These are phyloP conservation scores for Neoboletus magnificus DNA, from an alignment of 768 basidiomycete genomes.

Conservation along the genomic window DNA sequence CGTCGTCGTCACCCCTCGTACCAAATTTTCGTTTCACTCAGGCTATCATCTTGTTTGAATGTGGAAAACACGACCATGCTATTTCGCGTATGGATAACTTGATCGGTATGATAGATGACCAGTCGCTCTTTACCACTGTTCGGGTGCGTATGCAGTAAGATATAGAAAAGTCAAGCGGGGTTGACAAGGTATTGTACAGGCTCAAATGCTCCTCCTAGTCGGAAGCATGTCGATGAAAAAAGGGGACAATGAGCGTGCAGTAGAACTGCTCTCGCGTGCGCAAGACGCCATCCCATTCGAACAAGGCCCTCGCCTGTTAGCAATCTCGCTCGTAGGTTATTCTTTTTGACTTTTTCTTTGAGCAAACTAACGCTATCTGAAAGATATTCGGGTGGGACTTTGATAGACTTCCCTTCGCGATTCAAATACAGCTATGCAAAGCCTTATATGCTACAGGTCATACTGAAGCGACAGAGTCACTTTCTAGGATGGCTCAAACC, in stretches of 20 bases:
- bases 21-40: background rate
- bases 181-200: background rate
- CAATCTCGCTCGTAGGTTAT: background rate
- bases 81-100: background rate
- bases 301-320: background rate
- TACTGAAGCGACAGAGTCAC: background rate
- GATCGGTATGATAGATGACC: background rate
- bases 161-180: background rate
- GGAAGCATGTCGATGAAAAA: background rate
- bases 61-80: background rate
- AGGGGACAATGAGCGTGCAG: background rate
- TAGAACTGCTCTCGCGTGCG: background rate
- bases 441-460: background rate
- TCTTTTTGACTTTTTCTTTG: background rate
- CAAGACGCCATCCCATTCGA: background rate
- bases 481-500: background rate
- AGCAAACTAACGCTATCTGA: background rate
- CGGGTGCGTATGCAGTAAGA: background rate
- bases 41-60: constrained; percentile 1
- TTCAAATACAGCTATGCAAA: background rate
- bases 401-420: background rate
- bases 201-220: background rate
- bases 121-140: background rate
- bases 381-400: constrained; percentile 10
- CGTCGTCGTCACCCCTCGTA: background rate